Base-by-base conservation (phyloP, 2,329 filamentous ascomycete species). In the Pochonia chlamydosporia region DNA sequence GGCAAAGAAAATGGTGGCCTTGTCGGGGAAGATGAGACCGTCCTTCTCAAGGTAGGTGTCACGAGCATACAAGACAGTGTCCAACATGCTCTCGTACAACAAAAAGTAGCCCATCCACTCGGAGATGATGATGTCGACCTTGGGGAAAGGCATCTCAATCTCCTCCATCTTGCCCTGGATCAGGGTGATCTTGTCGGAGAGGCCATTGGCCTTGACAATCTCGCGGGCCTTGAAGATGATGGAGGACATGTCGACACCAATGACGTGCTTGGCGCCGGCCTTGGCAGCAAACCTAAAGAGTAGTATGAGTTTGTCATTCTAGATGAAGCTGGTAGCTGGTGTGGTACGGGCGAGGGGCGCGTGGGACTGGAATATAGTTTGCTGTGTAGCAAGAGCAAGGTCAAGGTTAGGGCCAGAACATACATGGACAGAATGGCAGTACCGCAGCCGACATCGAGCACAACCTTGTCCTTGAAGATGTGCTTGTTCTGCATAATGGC, bases 91-190 rank as follows among this genome's bases (percentile, higher is more conserved):
- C 82, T 99, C 93, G 72, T 99, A 99, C 52, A 99, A 83, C 45
- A 99, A 75, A 76, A 97, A 97, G 75, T 99, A 99, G 28, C 93
- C 93, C 93, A 99, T 99, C 93, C 93, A 99, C 76, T 99, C 93
- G 2, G 92, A 97, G 67, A 99, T 95, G 73, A 99, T 99, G 66
- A 99, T 99, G 65, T 99, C 93, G 56, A 99, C 93, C 72, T 97
- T 88, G 62, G 89, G 86, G 71, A 87, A 96, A 18, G 93, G 93
- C 53, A 99, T 77, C 63, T 87, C 77, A 40, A 99, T 90, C 74
- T 99, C 93, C 75, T 99, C 93, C 93, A 99, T 99, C 81, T 99
- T 99, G 67, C 93, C 93, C 75, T 97, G 93, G 54, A 99, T 81
- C 50, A 99, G 82, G 45, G 93, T 97, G 68, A 99, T 96, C 81